Evolutionary conservation across 495 filamentous ascomycete species (phyloP).

Genomic region (Evernia prunastri): DNA sequence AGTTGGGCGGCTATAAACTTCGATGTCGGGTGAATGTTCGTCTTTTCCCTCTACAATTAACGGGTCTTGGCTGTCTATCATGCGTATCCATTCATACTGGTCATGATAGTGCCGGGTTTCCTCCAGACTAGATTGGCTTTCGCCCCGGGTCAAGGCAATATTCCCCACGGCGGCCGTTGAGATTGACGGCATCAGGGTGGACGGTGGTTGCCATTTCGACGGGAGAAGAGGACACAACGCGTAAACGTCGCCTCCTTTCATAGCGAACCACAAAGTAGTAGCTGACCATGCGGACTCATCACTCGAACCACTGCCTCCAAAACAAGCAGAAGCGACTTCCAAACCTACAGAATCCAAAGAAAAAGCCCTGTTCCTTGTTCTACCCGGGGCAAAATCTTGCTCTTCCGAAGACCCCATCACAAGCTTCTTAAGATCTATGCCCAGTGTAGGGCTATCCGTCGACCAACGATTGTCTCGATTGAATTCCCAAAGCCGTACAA

Average conservation of each 20-base stretch:
- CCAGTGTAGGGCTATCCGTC: conserved; percentile 72
- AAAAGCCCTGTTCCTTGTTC: conserved; percentile 67
- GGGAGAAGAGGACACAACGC: conserved; percentile 84
- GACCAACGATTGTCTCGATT: conserved; percentile 71
- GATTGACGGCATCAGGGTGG: conserved; percentile 66
- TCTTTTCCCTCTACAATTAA: conserved; percentile 33
- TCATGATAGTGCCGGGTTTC: conserved; percentile 57
- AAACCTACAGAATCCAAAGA: conserved; percentile 79
- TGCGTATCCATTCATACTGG: conserved; percentile 75
- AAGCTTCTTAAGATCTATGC: conserved; percentile 75
- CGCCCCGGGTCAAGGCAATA: conserved; percentile 52
- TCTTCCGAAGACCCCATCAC: conserved; percentile 69
- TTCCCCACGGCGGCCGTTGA: conserved; percentile 67
- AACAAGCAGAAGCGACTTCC: conserved; percentile 79
- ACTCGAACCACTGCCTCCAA: conserved; percentile 58
- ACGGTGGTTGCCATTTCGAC: conserved; percentile 70
- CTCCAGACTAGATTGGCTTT: conserved; percentile 45
- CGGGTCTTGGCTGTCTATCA: conserved; percentile 74
- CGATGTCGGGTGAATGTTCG: conserved; percentile 46
- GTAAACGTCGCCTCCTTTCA: conserved; percentile 82
- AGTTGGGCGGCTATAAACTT: conserved; percentile 64
- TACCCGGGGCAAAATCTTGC: conserved; percentile 66
- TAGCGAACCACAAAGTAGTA: conserved; percentile 89
- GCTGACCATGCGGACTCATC: conserved; percentile 75
- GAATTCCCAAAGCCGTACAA: conserved; percentile 82